These are phyloP conservation scores for Earliella scabrosa DNA, from an alignment of 1,284 basidiomycete genomes.

Conservation along the genomic window DNA sequence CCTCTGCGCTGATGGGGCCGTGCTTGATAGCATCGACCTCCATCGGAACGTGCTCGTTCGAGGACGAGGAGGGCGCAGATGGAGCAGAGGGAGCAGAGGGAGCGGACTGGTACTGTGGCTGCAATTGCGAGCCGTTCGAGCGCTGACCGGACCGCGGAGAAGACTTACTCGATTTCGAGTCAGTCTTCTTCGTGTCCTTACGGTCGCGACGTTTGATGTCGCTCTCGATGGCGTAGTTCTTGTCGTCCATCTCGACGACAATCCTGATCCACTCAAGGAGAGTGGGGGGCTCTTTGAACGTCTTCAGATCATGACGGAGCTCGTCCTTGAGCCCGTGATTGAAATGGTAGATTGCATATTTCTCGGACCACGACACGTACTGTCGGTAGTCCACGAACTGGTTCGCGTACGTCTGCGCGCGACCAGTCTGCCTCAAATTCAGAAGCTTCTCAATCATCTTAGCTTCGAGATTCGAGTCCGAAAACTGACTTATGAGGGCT, in stretches of 20 bases:
- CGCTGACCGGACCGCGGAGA: neutral
- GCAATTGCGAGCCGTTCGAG: neutral
- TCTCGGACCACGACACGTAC: neutral
- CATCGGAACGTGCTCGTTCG: slow-evolving; percentile 5
- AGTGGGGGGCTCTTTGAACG: neutral
- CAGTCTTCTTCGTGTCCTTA: neutral
- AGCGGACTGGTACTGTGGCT: neutral
- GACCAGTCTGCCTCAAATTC: neutral
- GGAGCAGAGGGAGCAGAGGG: too few relatives aligned
- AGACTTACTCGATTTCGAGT: neutral
- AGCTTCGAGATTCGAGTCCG: neutral
- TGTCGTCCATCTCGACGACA: neutral
- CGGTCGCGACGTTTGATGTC: neutral
- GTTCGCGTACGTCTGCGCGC: neutral
- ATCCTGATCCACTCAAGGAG: neutral
- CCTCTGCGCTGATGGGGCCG: slow-evolving; percentile 1
- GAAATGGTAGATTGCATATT: neutral
- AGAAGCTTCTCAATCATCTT: neutral
- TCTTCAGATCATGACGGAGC: neutral
- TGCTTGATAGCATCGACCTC: slow-evolving; percentile 3
- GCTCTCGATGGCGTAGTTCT: neutral
- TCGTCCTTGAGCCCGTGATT: neutral
- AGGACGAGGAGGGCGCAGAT: neutral
- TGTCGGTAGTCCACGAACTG: neutral
- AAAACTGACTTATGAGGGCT: neutral